Conservation (phyloP, 1,284 basidiomycete species). For the Rugosomyces carneus region DNA sequence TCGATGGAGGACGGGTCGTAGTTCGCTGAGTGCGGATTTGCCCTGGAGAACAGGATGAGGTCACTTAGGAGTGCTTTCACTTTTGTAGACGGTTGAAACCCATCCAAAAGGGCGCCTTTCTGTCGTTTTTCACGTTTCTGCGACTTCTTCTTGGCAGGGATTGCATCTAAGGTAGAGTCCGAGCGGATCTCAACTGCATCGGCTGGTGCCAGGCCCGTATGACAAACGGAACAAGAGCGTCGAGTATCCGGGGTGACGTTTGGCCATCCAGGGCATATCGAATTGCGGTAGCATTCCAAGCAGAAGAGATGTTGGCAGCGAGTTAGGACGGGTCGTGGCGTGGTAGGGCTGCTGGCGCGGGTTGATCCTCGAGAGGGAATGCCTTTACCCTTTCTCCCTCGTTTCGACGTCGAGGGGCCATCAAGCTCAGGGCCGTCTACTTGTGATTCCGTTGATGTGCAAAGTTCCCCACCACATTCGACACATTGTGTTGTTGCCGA, state of each 20-base stretch:
- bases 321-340: slow-evolving; percentile 67
- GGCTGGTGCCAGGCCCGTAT: slow-evolving; percentile 48
- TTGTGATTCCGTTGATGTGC: slow-evolving; percentile 42
- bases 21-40: slow-evolving; percentile 80
- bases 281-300: slow-evolving; percentile 70
- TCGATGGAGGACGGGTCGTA: slow-evolving; percentile 71
- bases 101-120: slow-evolving; percentile 49
- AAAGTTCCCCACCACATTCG: slow-evolving; percentile 81
- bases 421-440: slow-evolving; percentile 47
- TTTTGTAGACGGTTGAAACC: slow-evolving; percentile 79
- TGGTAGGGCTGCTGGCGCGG: slow-evolving; percentile 60
- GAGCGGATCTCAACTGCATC: slow-evolving; percentile 78
- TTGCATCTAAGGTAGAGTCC: slow-evolving; percentile 29
- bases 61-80: slow-evolving; percentile 75
- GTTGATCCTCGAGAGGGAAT: slow-evolving; percentile 57
- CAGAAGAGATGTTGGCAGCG: slow-evolving; percentile 94
- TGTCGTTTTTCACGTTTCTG: slow-evolving; percentile 66
- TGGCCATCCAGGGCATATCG: slow-evolving; percentile 77
- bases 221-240: slow-evolving; percentile 73
- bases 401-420: slow-evolving; percentile 46
- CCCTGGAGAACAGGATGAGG: slow-evolving; percentile 67
- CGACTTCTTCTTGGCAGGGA: slow-evolving; percentile 52
- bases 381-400: slow-evolving; percentile 56
- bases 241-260: slow-evolving; percentile 50
- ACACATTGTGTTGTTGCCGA: slow-evolving; percentile 83